phyloP scores from a whole-genome alignment of 2,329 filamentous ascomycete species.

The Cladosporium cucumerinum region DNA sequence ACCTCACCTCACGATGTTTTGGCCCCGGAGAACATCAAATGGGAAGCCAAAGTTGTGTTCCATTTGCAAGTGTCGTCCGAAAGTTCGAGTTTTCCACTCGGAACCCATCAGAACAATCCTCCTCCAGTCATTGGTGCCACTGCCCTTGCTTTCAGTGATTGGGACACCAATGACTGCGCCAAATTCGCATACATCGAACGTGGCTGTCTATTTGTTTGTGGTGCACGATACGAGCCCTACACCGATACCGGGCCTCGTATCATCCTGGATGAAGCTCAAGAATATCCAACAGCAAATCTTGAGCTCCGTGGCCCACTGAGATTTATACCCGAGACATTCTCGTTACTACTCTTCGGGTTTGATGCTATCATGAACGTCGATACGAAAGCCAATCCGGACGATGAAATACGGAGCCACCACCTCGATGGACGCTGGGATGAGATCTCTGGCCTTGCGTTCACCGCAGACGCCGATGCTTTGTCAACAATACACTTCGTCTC shows the following conservation, averaged over 20 bases:
- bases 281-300: neutral
- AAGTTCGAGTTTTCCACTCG: neutral
- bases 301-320: constrained; percentile 22
- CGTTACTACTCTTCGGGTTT: constrained; percentile 34
- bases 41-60: constrained; percentile 21
- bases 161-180: constrained; percentile 1
- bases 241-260: neutral
- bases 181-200: neutral
- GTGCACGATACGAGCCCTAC: neutral
- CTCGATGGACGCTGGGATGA: constrained; percentile 44
- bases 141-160: constrained; percentile 19
- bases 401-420: constrained; percentile 29
- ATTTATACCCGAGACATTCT: constrained; percentile 19
- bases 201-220: neutral
- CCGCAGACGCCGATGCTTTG: constrained; percentile 17
- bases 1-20: constrained; percentile 38
- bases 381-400: constrained; percentile 26
- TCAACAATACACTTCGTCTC: constrained; percentile 38
- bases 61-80: neutral
- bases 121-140: neutral
- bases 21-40: constrained; percentile 12
- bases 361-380: constrained; percentile 27
- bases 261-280: neutral
- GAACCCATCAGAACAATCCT: neutral
- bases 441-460: constrained; percentile 37